A percentile compares a stretch with the other conserved stretches of the same genome.
These are phyloP conservation scores for Candida sp. DNA, from an alignment of 1,139 yeast species.

Conservation along the genomic window DNA sequence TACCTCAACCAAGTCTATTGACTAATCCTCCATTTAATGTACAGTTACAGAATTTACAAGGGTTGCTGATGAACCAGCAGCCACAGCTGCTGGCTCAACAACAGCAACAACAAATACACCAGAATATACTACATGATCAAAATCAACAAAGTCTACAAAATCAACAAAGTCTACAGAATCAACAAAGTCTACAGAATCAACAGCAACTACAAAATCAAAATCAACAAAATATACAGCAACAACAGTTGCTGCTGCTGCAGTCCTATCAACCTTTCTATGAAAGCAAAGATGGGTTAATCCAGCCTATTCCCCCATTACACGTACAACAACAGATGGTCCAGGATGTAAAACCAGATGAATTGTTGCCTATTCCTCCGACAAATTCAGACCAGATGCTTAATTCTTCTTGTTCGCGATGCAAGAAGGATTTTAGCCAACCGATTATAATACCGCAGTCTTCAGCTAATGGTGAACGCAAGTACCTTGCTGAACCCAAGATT, in stretches of 20 bases:
- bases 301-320: slow-evolving; percentile 47
- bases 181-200: no score
- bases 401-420: slow-evolving; percentile 52
- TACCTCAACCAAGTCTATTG: not conserved
- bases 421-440: slow-evolving; percentile 52
- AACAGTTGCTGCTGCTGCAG: slow-evolving; percentile 4
- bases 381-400: slow-evolving; percentile 12
- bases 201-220: slow-evolving; percentile 8
- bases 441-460: slow-evolving; percentile 33
- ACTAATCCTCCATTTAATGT: slow-evolving; percentile 1
- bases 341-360: slow-evolving; percentile 1
- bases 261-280: slow-evolving; percentile 6
- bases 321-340: slow-evolving; percentile 39
- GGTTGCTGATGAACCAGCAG: not conserved
- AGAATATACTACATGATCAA: slow-evolving; percentile 10
- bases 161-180: not conserved
- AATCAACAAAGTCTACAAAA: slow-evolving; percentile 8
- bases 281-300: slow-evolving; percentile 24
- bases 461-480: slow-evolving; percentile 16
- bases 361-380: not conserved
- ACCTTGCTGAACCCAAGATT: slow-evolving; percentile 41
- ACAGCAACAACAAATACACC: slow-evolving; percentile 8
- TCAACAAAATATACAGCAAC: slow-evolving; percentile 8
- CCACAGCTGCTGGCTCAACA: slow-evolving; percentile 7
- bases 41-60: not conserved